Evolutionary conservation across 768 basidiomycete genomes (phyloP).

Genomic region (Tricholoma matsutake): DNA sequence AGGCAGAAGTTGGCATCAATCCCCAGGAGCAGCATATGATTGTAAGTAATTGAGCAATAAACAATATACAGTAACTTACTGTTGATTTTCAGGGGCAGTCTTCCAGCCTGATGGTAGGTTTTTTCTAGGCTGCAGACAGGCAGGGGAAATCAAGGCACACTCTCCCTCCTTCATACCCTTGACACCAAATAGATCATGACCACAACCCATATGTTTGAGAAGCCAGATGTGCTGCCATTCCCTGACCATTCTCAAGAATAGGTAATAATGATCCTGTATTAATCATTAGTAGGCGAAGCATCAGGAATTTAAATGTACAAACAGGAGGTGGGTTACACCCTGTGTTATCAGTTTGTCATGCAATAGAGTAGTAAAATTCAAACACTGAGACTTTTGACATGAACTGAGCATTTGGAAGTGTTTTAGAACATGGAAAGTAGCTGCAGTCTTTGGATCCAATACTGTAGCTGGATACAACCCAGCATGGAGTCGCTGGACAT

Average conservation of each 20-base stretch:
- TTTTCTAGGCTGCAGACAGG: not conserved
- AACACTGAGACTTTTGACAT: constrained; percentile 11
- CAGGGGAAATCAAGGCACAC: constrained; percentile 23
- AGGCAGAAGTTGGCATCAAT: too few species aligned
- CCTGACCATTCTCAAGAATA: constrained; percentile 15
- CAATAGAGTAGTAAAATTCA: constrained; percentile 11
- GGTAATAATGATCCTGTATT: constrained; percentile 17
- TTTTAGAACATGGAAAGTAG: constrained; percentile 9
- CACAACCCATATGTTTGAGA: constrained; percentile 18
- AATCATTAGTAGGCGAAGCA: not conserved
- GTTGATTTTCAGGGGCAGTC: not conserved
- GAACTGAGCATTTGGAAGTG: constrained; percentile 1
- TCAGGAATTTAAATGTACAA: not conserved
- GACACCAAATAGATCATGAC: constrained; percentile 15
- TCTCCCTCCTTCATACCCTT: constrained; percentile 13
- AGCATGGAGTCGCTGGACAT: constrained; percentile 8
- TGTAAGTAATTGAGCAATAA: not conserved
- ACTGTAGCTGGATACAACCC: constrained; percentile 11
- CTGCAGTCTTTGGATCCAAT: constrained; percentile 6
- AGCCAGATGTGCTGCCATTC: constrained; percentile 17
- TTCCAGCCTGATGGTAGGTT: constrained; percentile 23
- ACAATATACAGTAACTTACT: not conserved
- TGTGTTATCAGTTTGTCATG: not conserved
- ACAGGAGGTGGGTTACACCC: not conserved
- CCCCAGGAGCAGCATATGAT: not conserved